Base-by-base conservation (phyloP, 2,329 filamentous ascomycete species). In the Pseudocercospora fuligena region DNA sequence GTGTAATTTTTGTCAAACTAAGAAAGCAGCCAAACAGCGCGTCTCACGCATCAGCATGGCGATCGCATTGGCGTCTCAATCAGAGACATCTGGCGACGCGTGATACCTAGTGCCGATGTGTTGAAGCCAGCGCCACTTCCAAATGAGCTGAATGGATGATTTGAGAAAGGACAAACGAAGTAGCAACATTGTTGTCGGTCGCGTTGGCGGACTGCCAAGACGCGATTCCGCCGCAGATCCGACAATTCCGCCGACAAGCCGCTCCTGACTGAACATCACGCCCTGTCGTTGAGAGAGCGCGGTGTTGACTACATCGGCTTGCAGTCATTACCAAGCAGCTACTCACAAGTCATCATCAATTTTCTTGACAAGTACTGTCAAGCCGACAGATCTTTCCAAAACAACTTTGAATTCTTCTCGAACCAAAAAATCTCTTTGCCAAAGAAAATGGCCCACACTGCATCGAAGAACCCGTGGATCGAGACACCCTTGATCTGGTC, bases 401-500 rank as follows among this genome's bases (percentile, higher is more conserved):
- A 5, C 16, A 40, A 5, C 36, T 6, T 16, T 5, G 14, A 40
- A 3, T 14, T 40, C 36, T n/a, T 40, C 36, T n/a, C 5, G 2
- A 6, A n/a, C n/a, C n/a, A 14, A 36, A 40, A 51, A 6, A 3
- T 12, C 23, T 21, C 46, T 21, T 51, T 8, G 11, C 23, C 19
- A 3, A 6, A 11, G 1, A 33, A 14, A 56, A 56, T 56, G 51
- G 51, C 51, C 11, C 12, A 25, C 3, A 12, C 21, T 56, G 21
- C 25, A 27, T 56, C 51, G 2, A 56, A 56, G 27, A 65, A 60
- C 61, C 89, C 91, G 64, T 93, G 90, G 90, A 86, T 88, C 67
- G 82, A 89, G 76, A 94, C 92, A 19, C 91, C 92, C 27, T 84
- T 92, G 67, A 84, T 92, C 66, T 86, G 88, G 74, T 92, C 89